Base-by-base conservation (phyloP, 2,329 filamentous ascomycete species). In the Phialemonium atrogriseum region DNA sequence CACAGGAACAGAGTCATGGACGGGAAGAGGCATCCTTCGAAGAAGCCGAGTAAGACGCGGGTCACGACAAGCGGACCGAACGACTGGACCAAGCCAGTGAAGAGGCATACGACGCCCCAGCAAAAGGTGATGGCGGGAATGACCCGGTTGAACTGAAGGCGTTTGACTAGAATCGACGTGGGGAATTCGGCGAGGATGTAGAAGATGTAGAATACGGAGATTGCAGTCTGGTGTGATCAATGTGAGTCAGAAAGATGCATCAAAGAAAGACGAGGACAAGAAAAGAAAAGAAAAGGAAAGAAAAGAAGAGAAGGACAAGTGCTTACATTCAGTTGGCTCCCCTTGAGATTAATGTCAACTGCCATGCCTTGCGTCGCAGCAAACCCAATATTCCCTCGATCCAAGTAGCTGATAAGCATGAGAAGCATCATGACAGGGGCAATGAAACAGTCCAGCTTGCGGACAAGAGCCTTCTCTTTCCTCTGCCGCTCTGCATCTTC, bases 11-110 rank as follows among this genome's bases (percentile, higher is more conserved):
- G 42, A 0, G 47, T 43, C 16, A 51, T 40, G 4, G 45, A 42
- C 4, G 50, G 49, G n/a, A 51, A 53, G 19, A 52, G 41, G 14
- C 47, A 49, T 4, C 49, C 51, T 29, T 54, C 51, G 8, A 45
- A 45, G 2, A 51, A 42, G 5, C 50, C 51, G 7, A 52, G 36
- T 5, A 51, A 33, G 12, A 51, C 34, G 9, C 50, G 40, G 4
- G 46, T 49, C 3, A 47, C 35, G 1, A 51, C 36, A 15, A 52
- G 38, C 0, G 43, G 37, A 2, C 38, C 43, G 24, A 49, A 52
- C 3, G 46, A 45, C 7, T 35, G 40, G 18, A 52, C 41, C 23
- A 51, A 45, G 1, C 48, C 49, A 0, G 48, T 51, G n/a, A 32
- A 45, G 4, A 44, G 38, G 17, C 45, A 50, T 15, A 51, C 41